A percentile compares a stretch with the other conserved stretches of the same genome.
Conservation (phyloP, 2,329 filamentous ascomycete genomes). For the Dryadomyces sulphureus region DNA sequence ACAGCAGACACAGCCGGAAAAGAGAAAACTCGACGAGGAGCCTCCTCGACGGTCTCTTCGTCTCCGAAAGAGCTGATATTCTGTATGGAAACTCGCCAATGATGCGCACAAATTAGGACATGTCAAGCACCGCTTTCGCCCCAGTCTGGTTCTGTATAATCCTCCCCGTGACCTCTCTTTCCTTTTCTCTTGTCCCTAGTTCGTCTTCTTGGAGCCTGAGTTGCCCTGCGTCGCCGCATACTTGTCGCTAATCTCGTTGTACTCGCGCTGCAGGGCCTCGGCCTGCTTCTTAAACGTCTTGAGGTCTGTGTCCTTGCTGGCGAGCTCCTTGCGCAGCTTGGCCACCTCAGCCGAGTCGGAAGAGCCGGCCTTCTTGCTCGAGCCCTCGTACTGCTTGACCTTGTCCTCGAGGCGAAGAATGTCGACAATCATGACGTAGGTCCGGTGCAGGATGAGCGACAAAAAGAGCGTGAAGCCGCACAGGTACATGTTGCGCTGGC, state of each 20-base stretch:
- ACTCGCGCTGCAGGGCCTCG: constrained; percentile 69
- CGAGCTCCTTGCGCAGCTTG: constrained; percentile 54
- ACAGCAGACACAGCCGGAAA: background rate
- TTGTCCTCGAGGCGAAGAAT: constrained; percentile 84
- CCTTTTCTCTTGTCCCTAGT: constrained; percentile 18
- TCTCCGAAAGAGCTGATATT: background rate
- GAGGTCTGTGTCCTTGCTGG: constrained; percentile 69
- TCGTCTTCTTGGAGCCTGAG: constrained; percentile 42
- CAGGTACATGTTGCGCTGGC: constrained; percentile 99
- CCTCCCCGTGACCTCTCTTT: too few species aligned
- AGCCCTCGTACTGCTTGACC: constrained; percentile 63
- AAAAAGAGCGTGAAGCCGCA: constrained; percentile 99
- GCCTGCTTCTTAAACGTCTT: constrained; percentile 86
- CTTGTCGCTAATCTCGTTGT: constrained; percentile 73
- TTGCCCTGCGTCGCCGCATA: constrained; percentile 44
- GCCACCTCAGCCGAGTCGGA: constrained; percentile 66
- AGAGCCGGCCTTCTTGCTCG: constrained; percentile 45
- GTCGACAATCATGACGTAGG: constrained; percentile 94
- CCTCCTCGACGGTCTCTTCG: background rate
- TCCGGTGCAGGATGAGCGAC: constrained; percentile 96
- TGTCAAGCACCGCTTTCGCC: too few species aligned
- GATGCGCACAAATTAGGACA: background rate
- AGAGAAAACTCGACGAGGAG: background rate
- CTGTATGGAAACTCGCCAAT: background rate
- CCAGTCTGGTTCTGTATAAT: too few species aligned